Conservation (phyloP, 345 rosid species). For the Lumnitzera littorea region DNA sequence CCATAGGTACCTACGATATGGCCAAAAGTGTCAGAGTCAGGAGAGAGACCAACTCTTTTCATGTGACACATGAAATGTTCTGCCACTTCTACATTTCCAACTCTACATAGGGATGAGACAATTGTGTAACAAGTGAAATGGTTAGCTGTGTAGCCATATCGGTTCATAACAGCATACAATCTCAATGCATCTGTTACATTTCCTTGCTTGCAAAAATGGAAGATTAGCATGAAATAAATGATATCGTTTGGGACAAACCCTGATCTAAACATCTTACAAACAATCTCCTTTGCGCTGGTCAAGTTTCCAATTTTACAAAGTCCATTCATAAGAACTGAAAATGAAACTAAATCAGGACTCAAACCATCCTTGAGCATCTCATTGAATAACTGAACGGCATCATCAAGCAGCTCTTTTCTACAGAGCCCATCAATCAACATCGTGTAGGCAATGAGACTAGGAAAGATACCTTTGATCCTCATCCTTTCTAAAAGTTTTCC, state of each 20-base stretch:
- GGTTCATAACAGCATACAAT: constrained; percentile 50
- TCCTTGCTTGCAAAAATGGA: constrained; percentile 50
- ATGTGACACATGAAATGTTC: constrained; percentile 57
- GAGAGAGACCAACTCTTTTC: constrained; percentile 32
- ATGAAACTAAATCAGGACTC: constrained; percentile 64
- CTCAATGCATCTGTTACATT: constrained; percentile 49
- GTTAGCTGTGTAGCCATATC: constrained; percentile 35
- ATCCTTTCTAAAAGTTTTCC: constrained; percentile 54
- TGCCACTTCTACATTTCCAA: constrained; percentile 56
- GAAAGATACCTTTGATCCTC: constrained; percentile 43
- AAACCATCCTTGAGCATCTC: constrained; percentile 54
- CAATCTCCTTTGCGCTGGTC: constrained; percentile 41
- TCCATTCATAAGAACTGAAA: constrained; percentile 77
- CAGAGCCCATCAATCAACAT: constrained; percentile 69
- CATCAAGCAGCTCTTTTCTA: constrained; percentile 48
- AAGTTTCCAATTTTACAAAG: constrained; percentile 45
- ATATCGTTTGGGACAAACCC: constrained; percentile 55
- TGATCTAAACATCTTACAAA: constrained; percentile 58
- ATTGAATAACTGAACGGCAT: constrained; percentile 46
- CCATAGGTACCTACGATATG: constrained; percentile 61
- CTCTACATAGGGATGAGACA: constrained; percentile 57
- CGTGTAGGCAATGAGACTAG: constrained; percentile 56
- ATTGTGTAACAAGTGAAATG: constrained; percentile 47
- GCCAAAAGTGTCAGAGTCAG: constrained; percentile 55
- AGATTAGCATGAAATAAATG: constrained; percentile 50